Conservation (phyloP, 73 alveolate species). For the Tetrahymena malaccensis region DNA sequence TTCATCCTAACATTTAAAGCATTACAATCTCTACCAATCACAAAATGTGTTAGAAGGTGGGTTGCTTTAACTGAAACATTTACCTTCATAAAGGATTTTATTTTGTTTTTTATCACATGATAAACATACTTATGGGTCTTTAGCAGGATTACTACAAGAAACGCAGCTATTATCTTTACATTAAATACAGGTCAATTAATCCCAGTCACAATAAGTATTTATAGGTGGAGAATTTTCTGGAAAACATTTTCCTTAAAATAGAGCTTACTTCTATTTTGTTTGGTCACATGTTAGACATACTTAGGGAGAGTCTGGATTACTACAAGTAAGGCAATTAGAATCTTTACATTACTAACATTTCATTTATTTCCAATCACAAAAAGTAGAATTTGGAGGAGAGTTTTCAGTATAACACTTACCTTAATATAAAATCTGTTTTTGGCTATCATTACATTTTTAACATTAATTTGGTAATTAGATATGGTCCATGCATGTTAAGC, state of each 20-base stretch:
- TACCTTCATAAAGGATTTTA: background rate
- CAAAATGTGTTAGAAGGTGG: background rate
- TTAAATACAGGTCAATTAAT: background rate
- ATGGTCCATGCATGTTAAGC: too few relatives aligned
- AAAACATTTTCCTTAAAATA: background rate
- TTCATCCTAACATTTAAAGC: background rate
- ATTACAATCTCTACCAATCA: background rate
- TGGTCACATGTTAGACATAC: background rate
- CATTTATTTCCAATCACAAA: background rate
- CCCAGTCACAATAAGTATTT: background rate
- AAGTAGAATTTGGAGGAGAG: background rate
- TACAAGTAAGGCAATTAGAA: background rate
- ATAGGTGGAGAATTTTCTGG: background rate
- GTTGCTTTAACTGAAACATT: background rate
- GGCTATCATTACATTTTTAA: background rate
- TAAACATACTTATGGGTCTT: background rate
- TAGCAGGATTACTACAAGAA: background rate
- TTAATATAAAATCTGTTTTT: too few relatives aligned
- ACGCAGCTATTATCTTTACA: background rate
- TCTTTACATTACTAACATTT: background rate
- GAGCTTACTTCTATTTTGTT: too few relatives aligned
- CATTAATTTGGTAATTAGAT: background rate
- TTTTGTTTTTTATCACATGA: background rate
- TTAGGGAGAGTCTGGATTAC: background rate
- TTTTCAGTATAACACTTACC: background rate